Evolutionary conservation across 2,329 filamentous ascomycete genomes (phyloP).

Genomic region (Pseudogymnoascus sp.): DNA sequence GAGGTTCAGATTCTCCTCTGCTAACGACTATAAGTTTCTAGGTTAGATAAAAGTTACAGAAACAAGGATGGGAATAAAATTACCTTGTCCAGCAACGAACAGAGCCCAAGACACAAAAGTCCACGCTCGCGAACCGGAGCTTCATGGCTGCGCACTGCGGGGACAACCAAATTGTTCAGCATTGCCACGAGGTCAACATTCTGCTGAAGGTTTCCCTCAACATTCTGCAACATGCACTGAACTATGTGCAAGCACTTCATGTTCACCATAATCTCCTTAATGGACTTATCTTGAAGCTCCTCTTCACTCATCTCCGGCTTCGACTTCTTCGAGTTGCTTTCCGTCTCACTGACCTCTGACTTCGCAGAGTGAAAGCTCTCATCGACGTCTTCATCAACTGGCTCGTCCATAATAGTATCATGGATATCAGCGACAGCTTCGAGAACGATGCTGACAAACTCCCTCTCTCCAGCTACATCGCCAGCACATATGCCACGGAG

Average conservation of each 20-base stretch:
- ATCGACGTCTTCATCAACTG: constrained; percentile 51
- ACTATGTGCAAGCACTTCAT: constrained; percentile 98
- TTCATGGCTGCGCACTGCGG: constrained; percentile 87
- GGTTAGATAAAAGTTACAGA: constrained; percentile 7
- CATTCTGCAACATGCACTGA: constrained; percentile 93
- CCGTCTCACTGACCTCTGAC: constrained; percentile 68
- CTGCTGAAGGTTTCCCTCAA: constrained; percentile 76
- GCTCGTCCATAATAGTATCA: constrained; percentile 76
- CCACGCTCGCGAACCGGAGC: constrained; percentile 87
- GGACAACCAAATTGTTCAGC: constrained; percentile 93
- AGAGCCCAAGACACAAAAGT: constrained; percentile 80
- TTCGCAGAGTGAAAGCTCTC: constrained; percentile 91
- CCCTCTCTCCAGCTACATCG: constrained; percentile 64
- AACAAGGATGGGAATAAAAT: neutral
- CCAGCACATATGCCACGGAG: constrained; percentile 75
- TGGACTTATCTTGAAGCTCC: constrained; percentile 63
- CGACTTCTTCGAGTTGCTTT: constrained; percentile 39
- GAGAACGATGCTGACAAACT: constrained; percentile 77
- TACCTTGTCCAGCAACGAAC: constrained; percentile 79
- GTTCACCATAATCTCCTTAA: constrained; percentile 90
- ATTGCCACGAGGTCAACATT: constrained; percentile 93
- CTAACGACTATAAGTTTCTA: constrained; percentile 52
- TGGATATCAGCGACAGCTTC: constrained; percentile 96
- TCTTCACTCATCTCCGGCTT: constrained; percentile 49
- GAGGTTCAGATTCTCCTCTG: constrained; percentile 81